These are phyloP conservation scores for Flueggea neowawraea DNA, from an alignment of 441 rosid species.

Conservation along the genomic window DNA sequence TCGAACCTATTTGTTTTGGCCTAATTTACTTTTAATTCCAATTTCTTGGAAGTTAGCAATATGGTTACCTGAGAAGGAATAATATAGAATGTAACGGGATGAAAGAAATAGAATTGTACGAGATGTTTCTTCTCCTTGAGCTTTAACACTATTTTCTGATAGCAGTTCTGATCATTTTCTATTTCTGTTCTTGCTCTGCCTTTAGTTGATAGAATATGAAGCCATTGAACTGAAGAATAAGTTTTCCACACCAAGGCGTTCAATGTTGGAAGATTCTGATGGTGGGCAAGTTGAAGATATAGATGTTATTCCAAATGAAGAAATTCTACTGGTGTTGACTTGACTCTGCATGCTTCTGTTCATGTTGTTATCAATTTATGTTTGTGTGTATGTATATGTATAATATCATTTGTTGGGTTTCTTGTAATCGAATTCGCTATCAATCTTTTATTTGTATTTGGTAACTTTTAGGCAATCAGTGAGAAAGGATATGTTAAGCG, in stretches of 20 bases:
- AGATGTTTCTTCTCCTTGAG: neutral
- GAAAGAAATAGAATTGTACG: too few relatives aligned
- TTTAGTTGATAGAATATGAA: slow-evolving; percentile 83
- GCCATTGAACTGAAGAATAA: slow-evolving; percentile 78
- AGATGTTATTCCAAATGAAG: slow-evolving; percentile 95
- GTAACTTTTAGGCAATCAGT: slow-evolving; percentile 71
- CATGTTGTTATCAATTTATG: neutral
- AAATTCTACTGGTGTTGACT: slow-evolving; percentile 70
- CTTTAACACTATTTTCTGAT: neutral
- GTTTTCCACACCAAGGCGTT: slow-evolving; percentile 77
- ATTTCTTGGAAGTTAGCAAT: too few relatives aligned
- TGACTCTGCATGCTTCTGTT: slow-evolving; percentile 12
- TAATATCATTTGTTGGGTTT: neutral
- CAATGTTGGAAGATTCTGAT: slow-evolving; percentile 78
- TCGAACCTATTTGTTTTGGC: too few relatives aligned
- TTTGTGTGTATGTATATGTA: too few relatives aligned
- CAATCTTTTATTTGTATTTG: too few relatives aligned
- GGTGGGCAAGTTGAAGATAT: slow-evolving; percentile 86
- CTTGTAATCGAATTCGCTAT: neutral
- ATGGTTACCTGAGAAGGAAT: too few relatives aligned
- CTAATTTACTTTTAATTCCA: too few relatives aligned
- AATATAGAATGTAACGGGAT: too few relatives aligned
- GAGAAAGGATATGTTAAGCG: slow-evolving; percentile 98
- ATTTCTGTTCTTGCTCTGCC: neutral
- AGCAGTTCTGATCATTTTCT: neutral